Evolutionary conservation across 306 rosid species (phyloP).

Genomic region (Trichosanthes cucumerina): DNA sequence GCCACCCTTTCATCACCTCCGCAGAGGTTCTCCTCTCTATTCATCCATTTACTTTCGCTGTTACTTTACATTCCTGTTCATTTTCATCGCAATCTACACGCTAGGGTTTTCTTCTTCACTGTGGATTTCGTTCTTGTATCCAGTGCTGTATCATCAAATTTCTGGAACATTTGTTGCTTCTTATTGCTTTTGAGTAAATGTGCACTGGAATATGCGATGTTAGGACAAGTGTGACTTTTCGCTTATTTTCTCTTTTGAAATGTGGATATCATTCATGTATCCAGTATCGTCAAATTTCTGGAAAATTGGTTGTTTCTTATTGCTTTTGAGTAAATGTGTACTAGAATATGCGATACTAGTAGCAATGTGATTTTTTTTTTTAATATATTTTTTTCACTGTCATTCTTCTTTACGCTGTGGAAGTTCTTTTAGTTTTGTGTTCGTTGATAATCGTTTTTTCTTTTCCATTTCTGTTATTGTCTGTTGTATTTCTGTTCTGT

Average conservation of each 20-base stretch:
- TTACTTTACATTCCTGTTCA: not conserved
- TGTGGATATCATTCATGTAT: not conserved
- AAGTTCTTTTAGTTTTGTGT: not conserved
- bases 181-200: not conserved
- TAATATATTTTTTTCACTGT: not conserved
- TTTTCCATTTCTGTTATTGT: not conserved
- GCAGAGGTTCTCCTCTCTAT: constrained; percentile 51
- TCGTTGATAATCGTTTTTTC: not conserved
- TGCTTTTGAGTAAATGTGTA: not conserved
- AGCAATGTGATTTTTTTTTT: not conserved
- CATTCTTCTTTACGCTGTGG: not conserved
- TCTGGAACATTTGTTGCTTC: not conserved
- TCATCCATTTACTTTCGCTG: not conserved
- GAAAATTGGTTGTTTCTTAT: not conserved
- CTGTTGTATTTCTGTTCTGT: not conserved
- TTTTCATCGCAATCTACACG: not conserved
- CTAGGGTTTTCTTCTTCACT: not conserved
- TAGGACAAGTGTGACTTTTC: not conserved
- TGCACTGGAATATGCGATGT: not conserved
- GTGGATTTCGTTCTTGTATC: not conserved
- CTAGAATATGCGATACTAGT: not conserved
- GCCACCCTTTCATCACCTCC: constrained; percentile 67
- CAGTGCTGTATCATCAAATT: not conserved
- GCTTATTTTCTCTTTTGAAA: not conserved
- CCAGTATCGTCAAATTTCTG: not conserved